These are phyloP conservation scores for Phaffia tasmanica DNA, from an alignment of 768 basidiomycete genomes.

Conservation along the genomic window DNA sequence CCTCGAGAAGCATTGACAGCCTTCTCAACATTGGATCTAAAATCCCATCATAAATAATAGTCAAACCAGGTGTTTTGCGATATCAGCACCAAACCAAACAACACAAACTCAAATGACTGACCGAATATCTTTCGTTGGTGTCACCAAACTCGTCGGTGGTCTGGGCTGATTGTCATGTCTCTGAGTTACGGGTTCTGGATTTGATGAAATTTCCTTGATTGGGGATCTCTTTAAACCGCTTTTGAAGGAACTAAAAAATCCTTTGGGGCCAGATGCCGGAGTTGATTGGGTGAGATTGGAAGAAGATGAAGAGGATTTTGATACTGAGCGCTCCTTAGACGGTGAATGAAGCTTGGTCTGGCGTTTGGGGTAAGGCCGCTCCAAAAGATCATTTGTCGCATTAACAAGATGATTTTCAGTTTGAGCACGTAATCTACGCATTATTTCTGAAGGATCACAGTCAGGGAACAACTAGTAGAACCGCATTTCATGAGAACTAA, in stretches of 20 bases:
- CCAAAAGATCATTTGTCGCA: slow-evolving; percentile 24
- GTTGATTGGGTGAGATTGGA: neutral
- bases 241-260: too few relatives aligned
- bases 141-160: too few relatives aligned
- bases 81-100: too few relatives aligned
- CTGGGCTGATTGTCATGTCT: neutral
- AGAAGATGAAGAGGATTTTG: neutral
- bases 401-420: slow-evolving; percentile 14
- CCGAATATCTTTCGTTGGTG: too few relatives aligned
- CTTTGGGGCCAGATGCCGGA: neutral
- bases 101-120: too few relatives aligned
- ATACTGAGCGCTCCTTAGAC: neutral
- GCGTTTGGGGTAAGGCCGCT: slow-evolving; percentile 18
- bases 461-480: slow-evolving; percentile 30
- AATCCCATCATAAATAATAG: too few relatives aligned
- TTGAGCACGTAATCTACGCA: slow-evolving; percentile 12
- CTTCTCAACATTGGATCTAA: slow-evolving; percentile 15
- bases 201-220: neutral
- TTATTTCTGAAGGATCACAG: slow-evolving; percentile 27
- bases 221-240: too few relatives aligned
- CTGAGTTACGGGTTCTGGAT: neutral
- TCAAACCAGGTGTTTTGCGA: too few relatives aligned
- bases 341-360: neutral
- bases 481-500: neutral
- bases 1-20: slow-evolving; percentile 16